These are phyloP conservation scores for Grosmannia penicillata DNA, from an alignment of 2,329 filamentous ascomycete species.

Conservation along the genomic window DNA sequence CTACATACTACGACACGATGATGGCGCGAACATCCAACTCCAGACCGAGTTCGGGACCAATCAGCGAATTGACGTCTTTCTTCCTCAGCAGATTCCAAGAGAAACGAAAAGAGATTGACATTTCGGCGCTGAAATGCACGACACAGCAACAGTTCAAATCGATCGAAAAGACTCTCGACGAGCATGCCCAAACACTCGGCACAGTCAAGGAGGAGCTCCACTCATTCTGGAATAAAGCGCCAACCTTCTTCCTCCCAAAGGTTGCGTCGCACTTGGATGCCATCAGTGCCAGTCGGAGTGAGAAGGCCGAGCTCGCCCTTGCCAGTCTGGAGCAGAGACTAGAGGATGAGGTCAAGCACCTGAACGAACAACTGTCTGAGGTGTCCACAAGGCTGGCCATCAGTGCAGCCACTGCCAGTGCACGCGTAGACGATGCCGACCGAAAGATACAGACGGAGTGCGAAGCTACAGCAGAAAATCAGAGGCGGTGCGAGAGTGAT, in stretches of 20 bases:
- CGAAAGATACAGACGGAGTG: not conserved
- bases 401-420: not conserved
- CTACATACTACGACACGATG: not conserved
- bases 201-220: conserved; percentile 5
- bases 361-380: conserved; percentile 6
- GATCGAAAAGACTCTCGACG: conserved; percentile 5
- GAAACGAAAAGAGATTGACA: conserved; percentile 3
- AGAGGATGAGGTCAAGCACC: conserved; percentile 8
- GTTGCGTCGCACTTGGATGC: conserved; percentile 6
- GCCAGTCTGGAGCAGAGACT: conserved; percentile 7
- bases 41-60: not conserved
- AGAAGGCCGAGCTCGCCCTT: conserved; percentile 6
- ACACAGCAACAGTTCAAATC: conserved; percentile 9
- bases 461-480: not conserved
- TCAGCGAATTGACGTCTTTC: conserved; percentile 8
- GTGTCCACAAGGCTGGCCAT: conserved; percentile 9
- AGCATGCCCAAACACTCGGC: conserved; percentile 1
- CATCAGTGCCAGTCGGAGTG: not conserved
- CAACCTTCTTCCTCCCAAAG: conserved; percentile 7
- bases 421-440: conserved; percentile 1
- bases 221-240: conserved; percentile 7
- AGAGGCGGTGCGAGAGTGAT: conserved; percentile 5
- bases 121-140: conserved; percentile 3
- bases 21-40: not conserved
- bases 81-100: conserved; percentile 10